Base-by-base conservation (phyloP, 2,329 filamentous ascomycete species). In the Trichoderma polysporum region DNA sequence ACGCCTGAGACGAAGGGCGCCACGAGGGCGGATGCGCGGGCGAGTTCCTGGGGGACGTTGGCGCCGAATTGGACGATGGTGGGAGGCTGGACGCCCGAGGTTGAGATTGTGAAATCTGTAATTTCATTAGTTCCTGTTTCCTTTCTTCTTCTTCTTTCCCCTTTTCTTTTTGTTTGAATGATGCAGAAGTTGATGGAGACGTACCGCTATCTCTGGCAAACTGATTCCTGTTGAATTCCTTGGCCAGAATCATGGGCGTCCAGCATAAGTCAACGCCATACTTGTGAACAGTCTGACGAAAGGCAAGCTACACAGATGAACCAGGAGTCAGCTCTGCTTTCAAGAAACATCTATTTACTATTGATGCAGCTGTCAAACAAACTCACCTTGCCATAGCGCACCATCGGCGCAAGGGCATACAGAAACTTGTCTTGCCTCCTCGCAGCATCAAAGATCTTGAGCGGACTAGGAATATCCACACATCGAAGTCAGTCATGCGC, bases 181-280 rank as follows among this genome's bases (percentile, higher is more conserved):
- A 41, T 45, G 9, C 9, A 22, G 17, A 19, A 19, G n/a, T 9
- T 22, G 41, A 22, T 45, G 17, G 19, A n/a, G 15, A 74, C 77
- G 56, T 70, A 86, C 85, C 88, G 73, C 85, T 88, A 69, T 89
- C 85, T 66, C 88, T 81, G 58, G 88, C 88, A 70, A 85, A 78
- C 22, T 77, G 74, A 72, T 81, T 89, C 27, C 88, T 82, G 77
- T 90, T 90, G 75, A 90, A 90, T 74, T 90, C 88, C 73, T 90
- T 90, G 60, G 88, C 87, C 3, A 90, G 79, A 64, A 90, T 86
- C 90, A 91, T 91, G 50, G 90, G 90, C 2, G 89, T 91, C 85
- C 89, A 91, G 70, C 85, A 88, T 7, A 91, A 75, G 74, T 91
- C 89, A 17, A 86, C 85, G 56, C 85, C 86, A 75, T 90, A 91